Evolutionary conservation across 2,329 filamentous ascomycete genomes (phyloP).

Genomic region (Grosmannia huntii): DNA sequence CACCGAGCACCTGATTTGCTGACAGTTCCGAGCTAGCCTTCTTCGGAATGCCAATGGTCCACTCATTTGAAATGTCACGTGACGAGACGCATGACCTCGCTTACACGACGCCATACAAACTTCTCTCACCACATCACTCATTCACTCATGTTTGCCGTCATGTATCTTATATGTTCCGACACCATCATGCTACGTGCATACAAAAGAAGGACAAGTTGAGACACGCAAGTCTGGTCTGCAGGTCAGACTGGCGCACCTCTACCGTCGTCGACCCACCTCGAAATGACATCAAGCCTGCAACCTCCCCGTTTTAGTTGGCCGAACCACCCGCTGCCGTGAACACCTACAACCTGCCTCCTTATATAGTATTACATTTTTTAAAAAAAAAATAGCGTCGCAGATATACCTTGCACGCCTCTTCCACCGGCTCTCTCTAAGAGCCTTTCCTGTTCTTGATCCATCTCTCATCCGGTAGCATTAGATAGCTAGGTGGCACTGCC

Average conservation of each 20-base stretch:
- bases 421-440: too few relatives aligned
- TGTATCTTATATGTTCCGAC: not conserved
- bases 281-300: not conserved
- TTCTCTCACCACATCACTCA: too few relatives aligned
- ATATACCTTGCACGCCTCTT: too few relatives aligned
- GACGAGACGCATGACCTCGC: not conserved
- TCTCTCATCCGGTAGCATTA: not conserved
- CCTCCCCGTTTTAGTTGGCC: not conserved
- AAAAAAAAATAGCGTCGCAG: not conserved
- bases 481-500: too few relatives aligned
- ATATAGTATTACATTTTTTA: not conserved
- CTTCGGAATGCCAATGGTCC: conserved; percentile 6
- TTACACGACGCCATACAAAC: not conserved
- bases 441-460: too few relatives aligned
- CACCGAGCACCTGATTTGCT: conserved; percentile 10
- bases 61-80: not conserved
- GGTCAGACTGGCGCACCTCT: not conserved
- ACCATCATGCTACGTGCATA: not conserved
- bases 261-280: not conserved
- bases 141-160: too few relatives aligned
- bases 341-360: not conserved
- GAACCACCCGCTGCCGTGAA: not conserved
- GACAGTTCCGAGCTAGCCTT: conserved; percentile 11
- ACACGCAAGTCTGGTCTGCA: too few relatives aligned
- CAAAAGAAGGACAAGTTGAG: too few relatives aligned